Conservation (phyloP, 2,329 filamentous ascomycete species). For the Pseudogymnoascus sp. region DNA sequence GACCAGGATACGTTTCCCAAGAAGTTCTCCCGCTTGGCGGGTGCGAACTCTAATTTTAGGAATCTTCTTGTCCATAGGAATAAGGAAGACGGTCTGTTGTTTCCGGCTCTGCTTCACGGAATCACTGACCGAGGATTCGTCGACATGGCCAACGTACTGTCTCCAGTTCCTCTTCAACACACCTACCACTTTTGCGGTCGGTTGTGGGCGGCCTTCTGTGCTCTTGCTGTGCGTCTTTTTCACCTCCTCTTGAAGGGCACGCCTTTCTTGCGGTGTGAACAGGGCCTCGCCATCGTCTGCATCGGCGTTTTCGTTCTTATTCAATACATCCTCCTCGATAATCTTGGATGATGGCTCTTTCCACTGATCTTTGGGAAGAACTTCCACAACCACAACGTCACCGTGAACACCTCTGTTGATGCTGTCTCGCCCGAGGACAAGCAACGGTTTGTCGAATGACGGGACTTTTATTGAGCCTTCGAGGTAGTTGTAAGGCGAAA, state of each 20-base stretch:
- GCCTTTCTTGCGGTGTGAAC: conserved; percentile 81
- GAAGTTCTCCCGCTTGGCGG: conserved; percentile 75
- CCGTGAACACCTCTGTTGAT: conserved; percentile 92
- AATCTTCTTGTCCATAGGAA: conserved; percentile 97
- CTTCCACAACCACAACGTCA: conserved; percentile 86
- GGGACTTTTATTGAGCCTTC: conserved; percentile 87
- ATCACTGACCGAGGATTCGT: conserved; percentile 72
- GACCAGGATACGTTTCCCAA: conserved; percentile 86
- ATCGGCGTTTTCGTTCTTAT: conserved; percentile 89
- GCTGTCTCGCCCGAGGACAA: conserved; percentile 87
- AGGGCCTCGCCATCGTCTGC: conserved; percentile 65
- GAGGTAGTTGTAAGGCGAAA: conserved; percentile 96
- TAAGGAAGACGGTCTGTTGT: conserved; percentile 87
- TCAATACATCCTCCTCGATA: conserved; percentile 85
- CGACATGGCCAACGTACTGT: conserved; percentile 94
- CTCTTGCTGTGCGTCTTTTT: conserved; percentile 72
- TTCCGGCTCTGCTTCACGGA: conserved; percentile 68
- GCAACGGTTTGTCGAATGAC: conserved; percentile 78
- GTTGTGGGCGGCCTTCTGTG: conserved; percentile 71
- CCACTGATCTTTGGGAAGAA: conserved; percentile 92
- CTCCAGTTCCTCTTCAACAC: conserved; percentile 95
- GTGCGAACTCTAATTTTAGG: conserved; percentile 93
- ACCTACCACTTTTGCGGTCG: conserved; percentile 86
- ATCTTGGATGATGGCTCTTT: conserved; percentile 93
- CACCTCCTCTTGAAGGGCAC: conserved; percentile 83